Base-by-base conservation (phyloP, 345 rosid genomes). In the Sisymbrium irio region DNA sequence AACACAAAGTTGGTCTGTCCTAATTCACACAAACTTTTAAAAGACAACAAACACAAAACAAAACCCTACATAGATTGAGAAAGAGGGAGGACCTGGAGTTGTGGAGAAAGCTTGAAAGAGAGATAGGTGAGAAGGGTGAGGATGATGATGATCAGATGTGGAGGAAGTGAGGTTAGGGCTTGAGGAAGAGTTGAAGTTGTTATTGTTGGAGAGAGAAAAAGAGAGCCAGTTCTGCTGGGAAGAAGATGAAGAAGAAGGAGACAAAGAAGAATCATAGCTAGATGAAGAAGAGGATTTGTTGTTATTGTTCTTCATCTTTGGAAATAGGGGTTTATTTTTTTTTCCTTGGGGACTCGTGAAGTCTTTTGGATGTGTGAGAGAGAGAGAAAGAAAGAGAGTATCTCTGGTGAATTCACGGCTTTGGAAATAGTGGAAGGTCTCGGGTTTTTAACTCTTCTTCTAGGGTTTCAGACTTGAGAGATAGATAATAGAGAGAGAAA, bases 161-260 rank as follows among this genome's bases (percentile, higher is more conserved):
- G 75, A 70, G 13, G 65, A 44, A 39, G 45, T 7, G 62, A 71
- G 77, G 59, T 59, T 72, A 77, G 73, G 80, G 69, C 59, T 77
- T 22, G 76, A 39, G 62, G 63, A 62, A 32, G 72, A 58, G 70
- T 59, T 61, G 74, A 37, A 35, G 56, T 62, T 63, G 56, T 45
- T 69, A 46, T 46, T 63, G 75, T 80, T 80, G 67, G 90, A 85
- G 74, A 88, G 91, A 50, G 89, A 85, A 74, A 85, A 83, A 25
- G 83, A 80, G 17, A 85, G 84, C 83, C 88, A 83, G 71, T 81
- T 81, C 40, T 72, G 79, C 20, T 75, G 72, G 36, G 85, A 40
- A 32, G 83, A 62, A 57, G 84, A 71, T 42, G 76, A 64, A 57
- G 80, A 69, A 69, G 75, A 77, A 77, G 80, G 76, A 77, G 80